These are phyloP conservation scores for Gillenia trifoliata DNA, from an alignment of 306 rosid species.

Conservation along the genomic window DNA sequence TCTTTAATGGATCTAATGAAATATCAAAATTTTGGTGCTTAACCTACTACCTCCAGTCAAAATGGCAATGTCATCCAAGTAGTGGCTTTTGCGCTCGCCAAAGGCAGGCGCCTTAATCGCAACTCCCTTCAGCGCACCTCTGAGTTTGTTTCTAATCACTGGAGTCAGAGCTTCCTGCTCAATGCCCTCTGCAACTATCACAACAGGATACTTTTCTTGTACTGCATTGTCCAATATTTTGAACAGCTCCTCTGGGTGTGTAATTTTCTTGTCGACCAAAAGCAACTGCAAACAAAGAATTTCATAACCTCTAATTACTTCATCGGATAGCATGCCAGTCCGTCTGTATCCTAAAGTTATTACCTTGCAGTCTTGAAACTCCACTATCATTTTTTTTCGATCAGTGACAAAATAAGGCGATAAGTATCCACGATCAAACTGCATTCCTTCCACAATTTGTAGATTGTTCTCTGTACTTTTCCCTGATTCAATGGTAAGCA, in stretches of 20 bases:
- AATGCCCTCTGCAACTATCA: constrained; percentile 83
- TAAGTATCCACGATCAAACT: constrained; percentile 79
- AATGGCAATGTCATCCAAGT: constrained; percentile 87
- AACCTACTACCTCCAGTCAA: constrained; percentile 81
- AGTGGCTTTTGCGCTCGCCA: constrained; percentile 83
- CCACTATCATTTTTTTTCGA: constrained; percentile 59
- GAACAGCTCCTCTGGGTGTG: constrained; percentile 72
- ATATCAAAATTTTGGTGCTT: constrained; percentile 2
- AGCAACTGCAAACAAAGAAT: constrained; percentile 67
- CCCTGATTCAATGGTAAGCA: constrained; percentile 78
- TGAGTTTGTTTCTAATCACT: constrained; percentile 80
- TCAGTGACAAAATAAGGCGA: constrained; percentile 82
- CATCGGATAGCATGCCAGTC: constrained; percentile 16
- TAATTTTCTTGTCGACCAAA: constrained; percentile 72
- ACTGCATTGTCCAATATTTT: constrained; percentile 73
- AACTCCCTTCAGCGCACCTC: constrained; percentile 71
- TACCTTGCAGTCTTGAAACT: constrained; percentile 89
- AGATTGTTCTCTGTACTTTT: constrained; percentile 53
- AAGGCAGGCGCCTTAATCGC: constrained; percentile 94
- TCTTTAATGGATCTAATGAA: not conserved
- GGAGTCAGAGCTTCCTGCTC: constrained; percentile 87
- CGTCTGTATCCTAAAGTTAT: constrained; percentile 7
- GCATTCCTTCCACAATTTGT: constrained; percentile 91
- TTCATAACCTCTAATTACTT: constrained; percentile 29
- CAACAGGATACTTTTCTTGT: constrained; percentile 67